Evolutionary conservation across 164 flowering plant genomes (phyloP).

Genomic region (Cinnamomum micranthum): DNA sequence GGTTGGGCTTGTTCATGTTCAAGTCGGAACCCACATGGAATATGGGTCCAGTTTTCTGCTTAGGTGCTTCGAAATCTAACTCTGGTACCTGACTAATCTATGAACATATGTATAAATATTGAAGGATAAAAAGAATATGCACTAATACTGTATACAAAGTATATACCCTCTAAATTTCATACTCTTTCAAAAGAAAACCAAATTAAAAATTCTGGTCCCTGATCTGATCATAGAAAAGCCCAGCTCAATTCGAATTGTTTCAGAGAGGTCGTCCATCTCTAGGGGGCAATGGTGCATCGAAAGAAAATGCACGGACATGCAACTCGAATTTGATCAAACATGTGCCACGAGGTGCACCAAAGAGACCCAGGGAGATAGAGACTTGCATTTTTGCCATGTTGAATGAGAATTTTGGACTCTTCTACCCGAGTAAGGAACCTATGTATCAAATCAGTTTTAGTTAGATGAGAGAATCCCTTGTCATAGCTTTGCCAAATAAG

Average conservation of each 20-base stretch:
- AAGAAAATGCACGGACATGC: constrained; percentile 14
- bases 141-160: too few species aligned
- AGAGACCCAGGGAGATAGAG: constrained; percentile 20
- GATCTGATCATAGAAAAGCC: too few species aligned
- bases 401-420: constrained; percentile 21
- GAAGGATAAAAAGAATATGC: too few species aligned
- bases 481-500: too few species aligned
- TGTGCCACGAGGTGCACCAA: constrained; percentile 21
- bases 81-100: too few species aligned
- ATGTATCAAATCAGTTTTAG: constrained; percentile 15
- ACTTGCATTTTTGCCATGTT: constrained; percentile 26
- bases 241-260: background rate
- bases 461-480: background rate
- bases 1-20: too few species aligned
- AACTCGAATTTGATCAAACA: constrained; percentile 18
- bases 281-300: constrained; percentile 10
- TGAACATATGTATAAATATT: too few species aligned
- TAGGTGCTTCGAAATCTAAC: too few species aligned
- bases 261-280: constrained; percentile 24
- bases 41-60: too few species aligned
- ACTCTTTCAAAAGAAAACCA: too few species aligned
- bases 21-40: too few species aligned
- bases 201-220: background rate
- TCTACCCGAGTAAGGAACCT: constrained; percentile 15
- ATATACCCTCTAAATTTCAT: too few species aligned